Percentiles rank a stretch among this genome's conserved stretches.
phyloP scores from a whole-genome alignment of 805 yeast species.

The Lachancea waltii region DNA sequence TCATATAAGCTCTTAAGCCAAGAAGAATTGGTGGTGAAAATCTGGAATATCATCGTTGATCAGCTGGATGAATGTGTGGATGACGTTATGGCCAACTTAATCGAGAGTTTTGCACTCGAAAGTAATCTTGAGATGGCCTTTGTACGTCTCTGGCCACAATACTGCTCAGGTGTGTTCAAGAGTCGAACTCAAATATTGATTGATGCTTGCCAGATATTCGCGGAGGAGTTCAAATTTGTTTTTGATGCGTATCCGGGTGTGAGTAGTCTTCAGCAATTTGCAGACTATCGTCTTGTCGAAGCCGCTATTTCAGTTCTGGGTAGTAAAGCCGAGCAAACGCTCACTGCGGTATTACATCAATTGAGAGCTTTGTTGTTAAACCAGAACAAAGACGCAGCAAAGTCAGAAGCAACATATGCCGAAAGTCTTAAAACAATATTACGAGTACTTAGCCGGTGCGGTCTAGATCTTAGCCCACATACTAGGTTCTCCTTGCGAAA shows the following conservation, averaged over 20 bases:
- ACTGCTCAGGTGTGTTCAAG: not conserved
- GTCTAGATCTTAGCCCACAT: too few species aligned
- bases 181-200: not conserved
- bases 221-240: slow-evolving; percentile 2
- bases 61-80: slow-evolving; percentile 4
- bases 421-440: too few species aligned
- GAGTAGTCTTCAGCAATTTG: not conserved
- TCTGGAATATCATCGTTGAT: slow-evolving; percentile 3
- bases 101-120: slow-evolving; percentile 3
- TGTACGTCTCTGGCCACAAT: slow-evolving; percentile 5
- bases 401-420: too few species aligned
- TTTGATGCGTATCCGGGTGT: slow-evolving; percentile 3
- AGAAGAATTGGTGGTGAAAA: slow-evolving; percentile 3
- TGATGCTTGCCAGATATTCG: slow-evolving; percentile 1
- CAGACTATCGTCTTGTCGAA: slow-evolving; percentile 4
- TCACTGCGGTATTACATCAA: not conserved
- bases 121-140: slow-evolving; percentile 2
- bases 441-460: too few species aligned
- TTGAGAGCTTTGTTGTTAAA: not conserved
- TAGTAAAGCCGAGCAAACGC: not conserved
- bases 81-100: slow-evolving; percentile 1
- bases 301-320: slow-evolving; percentile 1
- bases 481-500: too few species aligned
- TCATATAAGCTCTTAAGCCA: slow-evolving; percentile 6
- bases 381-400: not conserved